Conservation (phyloP, 2,329 filamentous ascomycete species). For the Triangularia verruculosa region DNA sequence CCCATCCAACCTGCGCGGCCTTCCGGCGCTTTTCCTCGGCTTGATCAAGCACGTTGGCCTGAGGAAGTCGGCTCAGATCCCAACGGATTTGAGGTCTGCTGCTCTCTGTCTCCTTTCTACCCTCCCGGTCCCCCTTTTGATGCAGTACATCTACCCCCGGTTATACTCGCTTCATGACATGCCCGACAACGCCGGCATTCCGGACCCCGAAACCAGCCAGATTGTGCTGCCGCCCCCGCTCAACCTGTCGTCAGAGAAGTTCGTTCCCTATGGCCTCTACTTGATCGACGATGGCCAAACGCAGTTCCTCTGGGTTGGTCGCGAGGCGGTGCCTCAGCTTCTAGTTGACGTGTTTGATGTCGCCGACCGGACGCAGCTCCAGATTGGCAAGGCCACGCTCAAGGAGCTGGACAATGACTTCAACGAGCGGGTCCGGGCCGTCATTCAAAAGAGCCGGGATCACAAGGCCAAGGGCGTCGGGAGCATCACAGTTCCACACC, state of each 20-base stretch:
- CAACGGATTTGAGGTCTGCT: constrained; percentile 87
- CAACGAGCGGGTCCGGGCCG: constrained; percentile 87
- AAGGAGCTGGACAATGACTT: constrained; percentile 93
- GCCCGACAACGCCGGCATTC: constrained; percentile 87
- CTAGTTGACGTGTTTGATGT: constrained; percentile 88
- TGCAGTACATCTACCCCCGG: constrained; percentile 87
- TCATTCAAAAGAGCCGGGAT: constrained; percentile 89
- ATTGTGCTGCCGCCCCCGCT: constrained; percentile 80
- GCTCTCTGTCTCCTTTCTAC: constrained; percentile 94
- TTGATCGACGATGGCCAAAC: constrained; percentile 96
- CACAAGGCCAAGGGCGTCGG: constrained; percentile 83
- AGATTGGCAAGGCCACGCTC: constrained; percentile 84
- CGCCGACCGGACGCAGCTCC: constrained; percentile 76
- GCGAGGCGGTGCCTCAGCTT: constrained; percentile 87
- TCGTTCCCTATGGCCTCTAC: constrained; percentile 89
- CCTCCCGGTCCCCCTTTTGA: constrained; percentile 80
- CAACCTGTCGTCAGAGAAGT: constrained; percentile 83
- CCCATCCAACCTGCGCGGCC: constrained; percentile 82
- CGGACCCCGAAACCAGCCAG: constrained; percentile 80
- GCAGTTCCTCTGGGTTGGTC: constrained; percentile 94
- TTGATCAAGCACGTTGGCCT: constrained; percentile 95
- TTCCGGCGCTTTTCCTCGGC: constrained; percentile 88
- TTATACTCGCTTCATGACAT: constrained; percentile 92
- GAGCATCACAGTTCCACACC: constrained; percentile 85
- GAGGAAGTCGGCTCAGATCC: constrained; percentile 88